Conservation (phyloP, 257 asterid genomes). For the Mentha longifolia region DNA sequence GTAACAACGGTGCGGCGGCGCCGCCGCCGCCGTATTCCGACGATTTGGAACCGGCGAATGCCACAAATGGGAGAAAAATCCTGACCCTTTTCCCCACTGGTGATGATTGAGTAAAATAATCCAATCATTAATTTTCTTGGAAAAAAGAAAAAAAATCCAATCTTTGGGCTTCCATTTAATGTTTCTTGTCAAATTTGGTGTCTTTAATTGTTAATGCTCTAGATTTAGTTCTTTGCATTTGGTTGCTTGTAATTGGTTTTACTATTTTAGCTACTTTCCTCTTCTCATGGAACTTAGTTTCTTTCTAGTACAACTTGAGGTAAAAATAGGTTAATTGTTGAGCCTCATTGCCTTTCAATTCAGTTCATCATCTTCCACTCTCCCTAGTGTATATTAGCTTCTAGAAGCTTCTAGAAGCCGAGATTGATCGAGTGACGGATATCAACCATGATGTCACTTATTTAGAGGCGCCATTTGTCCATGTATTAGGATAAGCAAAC, state of each 20-base stretch:
- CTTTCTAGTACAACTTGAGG: conserved; percentile 23
- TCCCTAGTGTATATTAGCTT: conserved; percentile 38
- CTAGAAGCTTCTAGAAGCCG: conserved; percentile 23
- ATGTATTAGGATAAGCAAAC: conserved; percentile 2
- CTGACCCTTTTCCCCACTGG: conserved; percentile 86
- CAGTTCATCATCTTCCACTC: conserved; percentile 23
- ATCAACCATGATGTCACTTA: conserved; percentile 50
- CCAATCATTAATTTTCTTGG: neutral
- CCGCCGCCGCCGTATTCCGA: conserved; percentile 49
- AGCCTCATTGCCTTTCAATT: conserved; percentile 32
- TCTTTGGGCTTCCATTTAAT: conserved; percentile 36
- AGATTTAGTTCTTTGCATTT: conserved; percentile 32
- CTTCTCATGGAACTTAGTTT: conserved; percentile 33
- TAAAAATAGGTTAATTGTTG: conserved; percentile 30
- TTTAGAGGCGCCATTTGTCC: neutral
- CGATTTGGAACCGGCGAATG: conserved; percentile 58
- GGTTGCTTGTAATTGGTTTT: neutral
- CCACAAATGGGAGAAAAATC: conserved; percentile 62
- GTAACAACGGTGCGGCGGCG: conserved; percentile 35
- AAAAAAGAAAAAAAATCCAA: too few relatives aligned
- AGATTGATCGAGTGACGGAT: conserved; percentile 38
- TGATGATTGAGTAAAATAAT: conserved; percentile 45
- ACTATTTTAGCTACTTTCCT: conserved; percentile 22
- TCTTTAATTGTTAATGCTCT: conserved; percentile 34
- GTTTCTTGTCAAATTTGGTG: conserved; percentile 36